Evolutionary conservation across 169 alveolate genomes (phyloP), one percentile per base, ranked within the genome.

Genomic region (Eimeria acervulina): DNA sequence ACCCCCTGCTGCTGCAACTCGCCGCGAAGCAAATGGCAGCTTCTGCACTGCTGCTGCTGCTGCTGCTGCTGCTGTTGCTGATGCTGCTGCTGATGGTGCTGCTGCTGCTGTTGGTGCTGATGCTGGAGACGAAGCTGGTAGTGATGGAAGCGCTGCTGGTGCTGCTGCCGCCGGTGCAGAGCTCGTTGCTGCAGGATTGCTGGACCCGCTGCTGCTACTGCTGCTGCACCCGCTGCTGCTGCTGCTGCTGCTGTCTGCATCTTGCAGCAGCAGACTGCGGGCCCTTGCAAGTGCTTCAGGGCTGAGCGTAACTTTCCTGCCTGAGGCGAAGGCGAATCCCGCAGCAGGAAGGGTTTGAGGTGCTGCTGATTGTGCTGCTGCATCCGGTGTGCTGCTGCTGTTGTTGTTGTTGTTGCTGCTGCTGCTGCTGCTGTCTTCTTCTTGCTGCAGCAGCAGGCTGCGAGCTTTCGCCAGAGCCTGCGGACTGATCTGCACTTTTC

Each of bases 361-460:
- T n/a, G n/a, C n/a, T n/a, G n/a, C n/a, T n/a, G n/a, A n/a, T n/a
- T n/a, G n/a, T n/a, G n/a, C n/a, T n/a, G n/a, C n/a, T n/a, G n/a
- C n/a, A n/a, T n/a, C n/a, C n/a, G n/a, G n/a, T n/a, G n/a, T n/a
- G 78, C 21, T 66, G 78, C 21, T 66, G 78, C 78, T 28, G 28
- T 17, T 66, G 36, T 15, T 28, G 36, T 17, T 6, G 31, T 17
- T n/a, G 31, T 7, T 28, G n/a, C n/a, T n/a, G n/a, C n/a, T n/a
- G n/a, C n/a, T n/a, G n/a, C n/a, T n/a, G n/a, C n/a, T 59, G 68
- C n/a, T 59, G 21, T n/a, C n/a, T n/a, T n/a, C n/a, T n/a, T n/a
- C n/a, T n/a, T n/a, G n/a, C n/a, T n/a, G n/a, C n/a, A n/a, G 66
- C 80, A 68, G 80, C 80, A 68, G 80, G 13, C 80, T 21, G 80